Evolutionary conservation across 441 rosid genomes (phyloP).

Genomic region (Aquilaria agallochum): DNA sequence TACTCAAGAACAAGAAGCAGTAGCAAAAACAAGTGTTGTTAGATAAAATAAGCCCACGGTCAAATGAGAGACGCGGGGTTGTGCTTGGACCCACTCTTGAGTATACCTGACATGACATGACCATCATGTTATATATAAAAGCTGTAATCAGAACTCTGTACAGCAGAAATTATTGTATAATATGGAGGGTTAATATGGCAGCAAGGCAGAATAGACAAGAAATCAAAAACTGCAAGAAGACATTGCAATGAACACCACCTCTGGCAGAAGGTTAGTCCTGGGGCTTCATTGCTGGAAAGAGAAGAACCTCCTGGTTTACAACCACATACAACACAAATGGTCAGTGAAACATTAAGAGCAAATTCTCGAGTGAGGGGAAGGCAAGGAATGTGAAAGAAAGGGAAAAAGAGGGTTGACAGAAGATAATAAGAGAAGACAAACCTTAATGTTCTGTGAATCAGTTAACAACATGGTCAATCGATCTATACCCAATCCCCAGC

Average conservation of each 20-base stretch:
- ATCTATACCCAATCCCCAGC: conserved; percentile 94
- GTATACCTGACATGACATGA: too few relatives aligned
- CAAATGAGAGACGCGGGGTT: too few relatives aligned
- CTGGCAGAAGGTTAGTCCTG: conserved; percentile 59
- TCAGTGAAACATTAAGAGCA: conserved; percentile 3
- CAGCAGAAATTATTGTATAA: too few relatives aligned
- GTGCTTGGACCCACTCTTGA: too few relatives aligned
- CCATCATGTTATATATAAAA: too few relatives aligned
- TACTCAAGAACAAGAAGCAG: too few relatives aligned
- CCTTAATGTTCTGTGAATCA: conserved; percentile 94
- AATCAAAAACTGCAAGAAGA: too few relatives aligned
- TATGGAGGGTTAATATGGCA: too few relatives aligned
- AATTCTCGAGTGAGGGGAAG: not conserved
- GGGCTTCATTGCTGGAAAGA: conserved; percentile 78
- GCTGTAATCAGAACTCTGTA: too few relatives aligned
- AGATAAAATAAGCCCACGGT: too few relatives aligned
- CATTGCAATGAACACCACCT: conserved; percentile 45
- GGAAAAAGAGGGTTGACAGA: conserved; percentile 10
- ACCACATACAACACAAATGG: conserved; percentile 1
- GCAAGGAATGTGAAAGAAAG: not conserved
- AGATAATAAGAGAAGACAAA: conserved; percentile 16
- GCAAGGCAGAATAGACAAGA: too few relatives aligned
- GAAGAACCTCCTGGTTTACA: conserved; percentile 60
- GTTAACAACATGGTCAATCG: conserved; percentile 75
- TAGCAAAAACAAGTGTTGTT: too few relatives aligned